These are phyloP conservation scores for Pythium rishiriense DNA, from an alignment of 352 stramenopile genomes.

Conservation along the genomic window DNA sequence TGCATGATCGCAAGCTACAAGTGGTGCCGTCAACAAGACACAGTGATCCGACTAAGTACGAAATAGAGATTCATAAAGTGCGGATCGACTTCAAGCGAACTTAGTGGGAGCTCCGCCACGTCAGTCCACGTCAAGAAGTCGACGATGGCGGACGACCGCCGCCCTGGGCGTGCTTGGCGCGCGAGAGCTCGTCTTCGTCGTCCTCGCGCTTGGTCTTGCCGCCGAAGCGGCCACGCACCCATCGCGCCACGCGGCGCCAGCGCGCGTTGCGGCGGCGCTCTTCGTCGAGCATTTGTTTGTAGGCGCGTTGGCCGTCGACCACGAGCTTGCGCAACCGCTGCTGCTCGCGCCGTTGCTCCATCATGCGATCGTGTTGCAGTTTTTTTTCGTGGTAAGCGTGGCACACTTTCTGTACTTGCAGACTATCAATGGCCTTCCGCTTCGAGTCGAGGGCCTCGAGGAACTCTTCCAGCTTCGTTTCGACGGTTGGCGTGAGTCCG, in stretches of 20 bases:
- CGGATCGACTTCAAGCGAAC: background rate
- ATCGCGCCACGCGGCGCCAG: background rate
- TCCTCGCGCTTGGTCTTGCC: background rate
- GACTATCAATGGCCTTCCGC: background rate
- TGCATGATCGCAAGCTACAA: slow-evolving; percentile 3
- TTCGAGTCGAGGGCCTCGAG: background rate
- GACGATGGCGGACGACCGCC: background rate
- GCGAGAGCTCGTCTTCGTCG: background rate
- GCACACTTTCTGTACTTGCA: background rate
- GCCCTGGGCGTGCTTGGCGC: background rate
- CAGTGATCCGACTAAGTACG: background rate
- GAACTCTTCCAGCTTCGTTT: background rate
- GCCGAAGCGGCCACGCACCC: background rate
- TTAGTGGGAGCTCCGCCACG: background rate
- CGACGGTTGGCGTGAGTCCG: background rate
- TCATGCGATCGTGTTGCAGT: background rate
- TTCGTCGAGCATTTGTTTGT: too few relatives aligned
- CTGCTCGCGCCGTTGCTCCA: background rate
- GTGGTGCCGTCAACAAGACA: background rate
- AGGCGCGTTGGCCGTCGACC: too few relatives aligned
- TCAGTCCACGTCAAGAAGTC: background rate
- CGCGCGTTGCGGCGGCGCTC: background rate
- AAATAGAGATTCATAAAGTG: background rate
- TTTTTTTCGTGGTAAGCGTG: too few relatives aligned
- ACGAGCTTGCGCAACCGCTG: too few relatives aligned